A percentile compares a stretch with the other conserved stretches of the same genome.
These are phyloP conservation scores for Penicillium lagena DNA, from an alignment of 495 filamentous ascomycete species.

Conservation along the genomic window DNA sequence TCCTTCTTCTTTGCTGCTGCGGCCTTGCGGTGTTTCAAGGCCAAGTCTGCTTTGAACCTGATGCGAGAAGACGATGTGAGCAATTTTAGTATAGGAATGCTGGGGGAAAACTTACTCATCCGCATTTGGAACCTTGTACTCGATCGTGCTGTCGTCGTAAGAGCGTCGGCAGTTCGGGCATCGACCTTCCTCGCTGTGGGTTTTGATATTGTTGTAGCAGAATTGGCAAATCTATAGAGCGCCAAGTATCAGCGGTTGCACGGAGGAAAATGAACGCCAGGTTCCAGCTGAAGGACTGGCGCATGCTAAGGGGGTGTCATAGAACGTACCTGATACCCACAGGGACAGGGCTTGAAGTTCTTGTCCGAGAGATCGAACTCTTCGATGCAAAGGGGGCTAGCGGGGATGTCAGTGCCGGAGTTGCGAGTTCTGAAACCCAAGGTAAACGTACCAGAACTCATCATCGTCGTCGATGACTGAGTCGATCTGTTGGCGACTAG, in stretches of 20 bases:
- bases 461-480: conserved; percentile 97
- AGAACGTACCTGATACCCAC: conserved; percentile 83
- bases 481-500: conserved; percentile 69
- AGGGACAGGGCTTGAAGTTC: conserved; percentile 96
- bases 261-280: not conserved
- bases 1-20: conserved; percentile 91
- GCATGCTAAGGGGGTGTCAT: not conserved
- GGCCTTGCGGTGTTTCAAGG: conserved; percentile 85
- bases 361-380: conserved; percentile 96
- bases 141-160: conserved; percentile 94
- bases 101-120: conserved; percentile 69
- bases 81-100: not conserved
- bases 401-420: conserved; percentile 8
- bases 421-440: not conserved
- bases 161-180: conserved; percentile 93
- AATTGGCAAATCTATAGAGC: conserved; percentile 87
- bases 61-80: conserved; percentile 2
- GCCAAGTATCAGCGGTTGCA: not conserved
- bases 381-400: conserved; percentile 94
- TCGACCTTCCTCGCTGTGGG: conserved; percentile 83
- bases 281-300: not conserved
- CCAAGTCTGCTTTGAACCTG: conserved; percentile 78
- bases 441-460: conserved; percentile 67
- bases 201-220: conserved; percentile 97
- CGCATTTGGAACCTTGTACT: conserved; percentile 86